phyloP scores from a whole-genome alignment of 495 filamentous ascomycete species.

The Penicillium psychrofluorescens region DNA sequence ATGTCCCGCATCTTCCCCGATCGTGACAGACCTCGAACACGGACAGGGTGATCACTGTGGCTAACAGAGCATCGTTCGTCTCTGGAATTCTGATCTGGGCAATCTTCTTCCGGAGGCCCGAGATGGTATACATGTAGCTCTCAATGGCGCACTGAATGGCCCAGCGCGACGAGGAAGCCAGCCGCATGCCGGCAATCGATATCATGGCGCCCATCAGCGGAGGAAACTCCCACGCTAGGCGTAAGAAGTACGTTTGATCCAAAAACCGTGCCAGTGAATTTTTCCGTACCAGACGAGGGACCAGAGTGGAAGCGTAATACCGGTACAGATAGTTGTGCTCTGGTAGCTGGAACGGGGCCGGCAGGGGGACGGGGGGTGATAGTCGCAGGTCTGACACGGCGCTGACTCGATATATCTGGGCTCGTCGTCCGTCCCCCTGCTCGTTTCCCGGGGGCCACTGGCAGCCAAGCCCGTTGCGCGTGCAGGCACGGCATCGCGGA shows the following conservation, averaged over 20 bases:
- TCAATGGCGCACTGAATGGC: conserved; percentile 1
- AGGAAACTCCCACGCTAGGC: conserved; percentile 6
- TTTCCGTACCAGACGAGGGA: conserved; percentile 6
- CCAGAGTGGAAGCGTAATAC: conserved; percentile 3
- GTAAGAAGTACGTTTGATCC: conserved; percentile 7
- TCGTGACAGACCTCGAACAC: conserved; percentile 7
- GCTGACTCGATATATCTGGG: background rate
- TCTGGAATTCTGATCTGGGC: background rate
- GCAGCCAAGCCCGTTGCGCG: conserved; percentile 3
- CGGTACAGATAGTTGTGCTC: conserved; percentile 7
- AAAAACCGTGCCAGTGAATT: conserved; percentile 2
- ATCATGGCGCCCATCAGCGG: conserved; percentile 10
- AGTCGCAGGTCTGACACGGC: background rate
- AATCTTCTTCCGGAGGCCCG: background rate
- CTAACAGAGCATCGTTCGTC: conserved; percentile 4
- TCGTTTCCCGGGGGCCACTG: conserved; percentile 3
- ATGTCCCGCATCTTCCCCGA: background rate
- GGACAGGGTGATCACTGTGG: conserved; percentile 3
- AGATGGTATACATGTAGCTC: conserved; percentile 7
- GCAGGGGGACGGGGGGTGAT: conserved; percentile 2
- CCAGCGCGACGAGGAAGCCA: conserved; percentile 1
- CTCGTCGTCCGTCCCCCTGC: background rate
- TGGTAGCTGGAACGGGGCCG: conserved; percentile 2
- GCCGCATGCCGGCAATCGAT: conserved; percentile 6
- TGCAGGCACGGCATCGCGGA: conserved; percentile 6